Percentiles rank a stretch among this genome's conserved stretches.
These are phyloP conservation scores for Apiotrichum laibachii DNA, from an alignment of 1,284 basidiomycete species.

Conservation along the genomic window DNA sequence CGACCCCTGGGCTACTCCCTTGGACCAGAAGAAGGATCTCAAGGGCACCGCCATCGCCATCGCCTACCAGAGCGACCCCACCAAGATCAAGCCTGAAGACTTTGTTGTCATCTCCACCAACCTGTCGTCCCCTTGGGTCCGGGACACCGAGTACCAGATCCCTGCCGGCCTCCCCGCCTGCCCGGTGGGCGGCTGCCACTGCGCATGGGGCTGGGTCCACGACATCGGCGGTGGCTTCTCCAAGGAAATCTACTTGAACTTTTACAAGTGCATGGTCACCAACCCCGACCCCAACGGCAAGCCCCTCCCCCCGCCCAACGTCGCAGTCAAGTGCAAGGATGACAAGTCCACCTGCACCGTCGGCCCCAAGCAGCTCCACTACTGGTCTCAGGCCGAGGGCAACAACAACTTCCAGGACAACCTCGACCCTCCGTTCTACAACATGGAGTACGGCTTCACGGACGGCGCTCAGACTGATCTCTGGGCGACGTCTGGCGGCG, in stretches of 20 bases:
- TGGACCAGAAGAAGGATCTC: conserved; percentile 4
- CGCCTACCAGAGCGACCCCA: conserved; percentile 62
- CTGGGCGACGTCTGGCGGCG: conserved; percentile 4
- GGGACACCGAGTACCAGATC: conserved; percentile 61
- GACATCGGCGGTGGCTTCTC: conserved; percentile 16
- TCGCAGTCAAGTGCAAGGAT: conserved; percentile 35
- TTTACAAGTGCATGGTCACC: conserved; percentile 67
- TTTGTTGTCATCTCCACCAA: conserved; percentile 71
- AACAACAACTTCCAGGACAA: conserved; percentile 45
- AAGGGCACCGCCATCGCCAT: conserved; percentile 49
- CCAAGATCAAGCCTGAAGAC: conserved; percentile 61
- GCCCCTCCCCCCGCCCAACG: conserved; percentile 53
- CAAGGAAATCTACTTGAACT: conserved; percentile 60
- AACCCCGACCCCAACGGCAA: conserved; percentile 50
- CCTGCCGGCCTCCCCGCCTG: conserved; percentile 66
- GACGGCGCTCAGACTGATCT: conserved; percentile 38
- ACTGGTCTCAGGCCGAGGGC: conserved; percentile 6
- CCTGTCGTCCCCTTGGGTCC: conserved; percentile 67
- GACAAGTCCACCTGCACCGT: conserved; percentile 36
- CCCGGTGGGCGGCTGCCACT: conserved; percentile 63
- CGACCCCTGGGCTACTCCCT: neutral
- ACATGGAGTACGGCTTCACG: conserved; percentile 28
- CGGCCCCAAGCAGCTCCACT: conserved; percentile 27
- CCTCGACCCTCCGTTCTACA: conserved; percentile 49
- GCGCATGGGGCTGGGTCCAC: conserved; percentile 68